Base-by-base conservation (phyloP, 1,284 basidiomycete genomes). In the Anthracocystis setariae region DNA sequence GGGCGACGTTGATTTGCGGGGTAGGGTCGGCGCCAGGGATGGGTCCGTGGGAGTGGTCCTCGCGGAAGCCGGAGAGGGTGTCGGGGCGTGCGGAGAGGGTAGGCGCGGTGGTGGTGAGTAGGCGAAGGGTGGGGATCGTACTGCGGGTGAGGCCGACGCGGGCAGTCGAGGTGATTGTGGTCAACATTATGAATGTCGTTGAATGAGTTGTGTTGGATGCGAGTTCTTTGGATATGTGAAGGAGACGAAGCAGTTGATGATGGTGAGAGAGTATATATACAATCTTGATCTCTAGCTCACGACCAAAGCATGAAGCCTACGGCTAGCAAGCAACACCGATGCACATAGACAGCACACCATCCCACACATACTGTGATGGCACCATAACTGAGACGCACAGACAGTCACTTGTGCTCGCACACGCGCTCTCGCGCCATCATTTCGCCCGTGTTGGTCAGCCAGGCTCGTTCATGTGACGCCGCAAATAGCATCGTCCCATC, bases 1-100 rank as follows among this genome's bases (percentile, higher is more conserved):
- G 57, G 1, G 62, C 57, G 33, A 65, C 52, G 55, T 62, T 63
- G 52, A 70, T 73, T 20, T 73, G 61, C 15, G 71, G 66, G 0
- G 53, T 52, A 18, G 66, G 61, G 27, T 73, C 54, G 2, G 71
- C 71, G 3, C 71, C 71, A 2, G 58, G 54, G 24, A 60, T 53
- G 15, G 66, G 71, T 0, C 66, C 62, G 47, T 69, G 61, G 13
- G 71, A 43, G 2, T 46, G 54, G 29, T 66, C 62, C 9, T 66
- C 71, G 25, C 71, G 52, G 38, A 59, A 54, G 0, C 70, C 65
- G 17, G 60, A 48, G 35, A 35, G 20, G 8, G 62, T 65, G 39
- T 73, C 71, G 0, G 71, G 71, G 44, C 71, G 61, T n/a, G 71
- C 59, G 2, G 59, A 67, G 24, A 55, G 47, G 0, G 50, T 3